phyloP scores from a whole-genome alignment of 805 yeast genomes.

The Vanderwaltozyma verrucispora region DNA sequence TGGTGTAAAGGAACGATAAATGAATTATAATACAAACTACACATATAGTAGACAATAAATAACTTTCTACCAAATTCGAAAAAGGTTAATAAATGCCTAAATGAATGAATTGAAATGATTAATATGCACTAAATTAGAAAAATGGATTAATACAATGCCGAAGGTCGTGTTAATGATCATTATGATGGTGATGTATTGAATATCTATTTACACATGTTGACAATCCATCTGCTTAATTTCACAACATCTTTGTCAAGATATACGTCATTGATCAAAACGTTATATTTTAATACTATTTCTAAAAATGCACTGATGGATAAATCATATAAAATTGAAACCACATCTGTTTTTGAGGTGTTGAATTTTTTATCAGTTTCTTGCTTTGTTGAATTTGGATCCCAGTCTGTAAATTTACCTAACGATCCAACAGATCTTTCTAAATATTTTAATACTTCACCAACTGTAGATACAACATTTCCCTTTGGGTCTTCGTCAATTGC shows the following conservation, averaged over 20 bases:
- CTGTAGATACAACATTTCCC: conserved; percentile 40
- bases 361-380: background rate
- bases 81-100: no score
- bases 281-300: conserved; percentile 54
- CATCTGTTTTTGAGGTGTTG: conserved; percentile 19
- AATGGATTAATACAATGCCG: no score
- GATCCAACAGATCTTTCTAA: conserved; percentile 52
- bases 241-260: conserved; percentile 52
- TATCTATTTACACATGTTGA: conserved; percentile 30
- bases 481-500: conserved; percentile 57
- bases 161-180: no score
- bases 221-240: conserved; percentile 64
- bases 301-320: conserved; percentile 54
- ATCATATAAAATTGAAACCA: conserved; percentile 50
- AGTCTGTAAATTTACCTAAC: conserved; percentile 36
- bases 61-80: no score
- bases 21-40: no score
- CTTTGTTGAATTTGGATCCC: conserved; percentile 13
- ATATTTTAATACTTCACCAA: conserved; percentile 49
- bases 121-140: no score
- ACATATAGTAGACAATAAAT: no score
- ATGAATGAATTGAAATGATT: no score
- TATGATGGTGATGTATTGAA: background rate
- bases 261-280: conserved; percentile 52
- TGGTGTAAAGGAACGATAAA: no score